Conservation (phyloP, 2,329 filamentous ascomycete species). For the Polytolypa hystricis region DNA sequence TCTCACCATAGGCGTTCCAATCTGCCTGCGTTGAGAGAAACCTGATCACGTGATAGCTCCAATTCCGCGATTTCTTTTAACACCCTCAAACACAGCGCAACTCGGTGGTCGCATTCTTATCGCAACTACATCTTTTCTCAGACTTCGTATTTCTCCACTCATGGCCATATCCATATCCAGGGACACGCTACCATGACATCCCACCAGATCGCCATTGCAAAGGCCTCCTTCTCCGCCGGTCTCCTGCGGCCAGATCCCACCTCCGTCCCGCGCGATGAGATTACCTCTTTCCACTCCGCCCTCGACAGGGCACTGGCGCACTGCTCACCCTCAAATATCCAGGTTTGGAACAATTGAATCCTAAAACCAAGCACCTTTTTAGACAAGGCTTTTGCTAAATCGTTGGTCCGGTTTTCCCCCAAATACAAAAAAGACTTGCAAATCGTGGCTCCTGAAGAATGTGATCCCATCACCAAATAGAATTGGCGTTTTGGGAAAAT, state of each 20-base stretch:
- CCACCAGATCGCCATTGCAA: slow-evolving; percentile 63
- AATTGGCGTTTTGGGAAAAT: slow-evolving; percentile 60
- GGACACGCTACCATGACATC: slow-evolving; percentile 43
- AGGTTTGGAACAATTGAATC: slow-evolving; percentile 56
- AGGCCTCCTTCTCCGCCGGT: slow-evolving; percentile 63
- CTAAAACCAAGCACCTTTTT: slow-evolving; percentile 12
- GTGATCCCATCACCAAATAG: slow-evolving; percentile 57
- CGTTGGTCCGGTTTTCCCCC: slow-evolving; percentile 18
- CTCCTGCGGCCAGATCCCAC: slow-evolving; percentile 65
- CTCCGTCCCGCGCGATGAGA: slow-evolving; percentile 55
- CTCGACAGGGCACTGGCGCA: slow-evolving; percentile 54
- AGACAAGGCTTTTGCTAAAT: slow-evolving; percentile 27
- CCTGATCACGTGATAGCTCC: no score
- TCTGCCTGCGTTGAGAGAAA: no score
- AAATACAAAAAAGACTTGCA: no score
- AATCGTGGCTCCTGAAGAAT: slow-evolving; percentile 69
- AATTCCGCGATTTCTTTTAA: no score
- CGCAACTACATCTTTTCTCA: no score
- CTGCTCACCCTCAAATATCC: slow-evolving; percentile 72
- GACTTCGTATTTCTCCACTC: no score
- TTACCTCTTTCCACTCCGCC: slow-evolving; percentile 56
- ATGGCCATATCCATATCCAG: no score
- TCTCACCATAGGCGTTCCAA: no score
- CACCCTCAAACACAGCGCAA: no score
- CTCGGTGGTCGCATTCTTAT: no score